Evolutionary conservation across 176 grass and related monocot species (phyloP).

Genomic region (Aegilops speltoides): DNA sequence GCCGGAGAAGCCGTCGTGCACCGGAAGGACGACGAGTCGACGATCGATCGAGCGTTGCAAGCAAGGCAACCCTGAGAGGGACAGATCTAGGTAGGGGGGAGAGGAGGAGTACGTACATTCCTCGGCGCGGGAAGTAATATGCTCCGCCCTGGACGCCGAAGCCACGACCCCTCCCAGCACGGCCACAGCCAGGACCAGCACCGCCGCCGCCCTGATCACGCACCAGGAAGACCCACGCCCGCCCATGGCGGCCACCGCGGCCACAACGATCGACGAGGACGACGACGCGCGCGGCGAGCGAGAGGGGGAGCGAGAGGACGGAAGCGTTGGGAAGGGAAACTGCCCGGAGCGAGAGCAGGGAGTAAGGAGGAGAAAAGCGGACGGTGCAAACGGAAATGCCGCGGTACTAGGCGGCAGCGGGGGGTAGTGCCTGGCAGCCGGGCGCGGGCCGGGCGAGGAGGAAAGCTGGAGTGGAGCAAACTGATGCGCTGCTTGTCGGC

Average conservation of each 20-base stretch:
- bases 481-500: conserved; percentile 25
- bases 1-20: not conserved
- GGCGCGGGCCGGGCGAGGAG: not conserved
- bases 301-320: not conserved
- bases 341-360: not conserved
- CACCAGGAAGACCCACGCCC: not conserved
- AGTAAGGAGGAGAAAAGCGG: not conserved
- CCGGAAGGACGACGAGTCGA: not conserved
- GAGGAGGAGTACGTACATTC: conserved; percentile 17
- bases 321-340: not conserved
- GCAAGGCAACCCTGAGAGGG: not conserved
- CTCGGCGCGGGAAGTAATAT: not conserved
- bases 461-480: not conserved
- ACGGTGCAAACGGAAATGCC: not conserved
- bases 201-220: not conserved
- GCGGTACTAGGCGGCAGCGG: not conserved
- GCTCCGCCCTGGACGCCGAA: not conserved
- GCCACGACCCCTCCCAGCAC: not conserved
- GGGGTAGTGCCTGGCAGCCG: conserved; percentile 1
- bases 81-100: not conserved
- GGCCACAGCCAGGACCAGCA: not conserved
- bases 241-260: conserved; percentile 26
- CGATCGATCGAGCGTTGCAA: not conserved
- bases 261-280: not conserved
- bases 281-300: not conserved